These are phyloP conservation scores for Angophora floribunda DNA, from an alignment of 345 rosid genomes.

Conservation along the genomic window DNA sequence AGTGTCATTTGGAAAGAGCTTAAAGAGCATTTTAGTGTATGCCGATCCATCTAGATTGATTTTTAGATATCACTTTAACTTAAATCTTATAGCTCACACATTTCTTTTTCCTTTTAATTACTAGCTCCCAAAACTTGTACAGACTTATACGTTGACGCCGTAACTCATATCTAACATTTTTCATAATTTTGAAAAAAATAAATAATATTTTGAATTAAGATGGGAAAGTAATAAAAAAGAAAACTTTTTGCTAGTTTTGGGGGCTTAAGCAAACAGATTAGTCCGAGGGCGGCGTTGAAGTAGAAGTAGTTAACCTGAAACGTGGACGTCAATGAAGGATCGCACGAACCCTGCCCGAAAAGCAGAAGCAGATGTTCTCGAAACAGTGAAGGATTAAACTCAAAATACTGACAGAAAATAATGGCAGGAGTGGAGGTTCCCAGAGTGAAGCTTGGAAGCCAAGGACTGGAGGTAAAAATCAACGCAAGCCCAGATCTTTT, in stretches of 20 bases:
- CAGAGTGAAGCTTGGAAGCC: conserved; percentile 2
- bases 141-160: not conserved
- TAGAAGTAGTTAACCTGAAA: not conserved
- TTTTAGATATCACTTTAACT: not conserved
- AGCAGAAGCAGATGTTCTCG: not conserved
- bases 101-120: not conserved
- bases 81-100: not conserved
- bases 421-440: conserved; percentile 5
- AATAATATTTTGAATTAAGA: not conserved
- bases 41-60: not conserved
- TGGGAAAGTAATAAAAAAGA: not conserved
- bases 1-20: not conserved
- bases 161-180: not conserved
- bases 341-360: not conserved
- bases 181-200: not conserved
- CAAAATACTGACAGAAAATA: not conserved
- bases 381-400: not conserved
- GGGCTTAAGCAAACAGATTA: not conserved
- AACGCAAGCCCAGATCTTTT: not conserved
- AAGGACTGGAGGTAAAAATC: not conserved
- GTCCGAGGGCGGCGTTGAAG: not conserved
- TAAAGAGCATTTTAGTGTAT: not conserved
- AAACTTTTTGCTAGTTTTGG: not conserved
- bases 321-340: not conserved
- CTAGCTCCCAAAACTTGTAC: not conserved